Evolutionary conservation across 169 alveolate genomes (phyloP), one percentile per base, ranked within the genome.

Genomic region (Plasmodium falciparum): DNA sequence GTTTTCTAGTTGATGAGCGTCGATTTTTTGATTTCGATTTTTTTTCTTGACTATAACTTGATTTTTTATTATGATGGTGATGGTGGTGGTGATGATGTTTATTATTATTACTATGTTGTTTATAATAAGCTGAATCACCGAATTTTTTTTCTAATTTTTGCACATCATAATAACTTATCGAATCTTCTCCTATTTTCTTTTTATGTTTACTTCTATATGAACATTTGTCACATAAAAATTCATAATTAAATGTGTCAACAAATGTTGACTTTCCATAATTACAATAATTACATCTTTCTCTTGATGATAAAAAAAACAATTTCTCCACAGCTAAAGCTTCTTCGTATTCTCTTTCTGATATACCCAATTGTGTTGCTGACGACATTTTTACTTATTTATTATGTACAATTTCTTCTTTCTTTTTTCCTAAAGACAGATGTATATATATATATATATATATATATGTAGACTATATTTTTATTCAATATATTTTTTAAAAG

Each of bases 251-350:
- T 78, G 88, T 92, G 65, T 94, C 96, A 26, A 94, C 95, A 75
- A 78, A 92, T 1, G 95, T 90, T 45, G 95, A 86, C 74, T 88
- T 92, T 39, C 93, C 91, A 52, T 62, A 58, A 26, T 83, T 52
- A 54, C 96, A 94, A 39, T 94, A 93, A 29, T 89, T 52, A 80
- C 96, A 94, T 65, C 93, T 91, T 83, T 92, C 91, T 33, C 74
- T 92, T 15, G 94, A 91, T 3, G 92, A 75, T 65, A 94, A 70
- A 56, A 88, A 85, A 76, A 94, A 94, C 54, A 94, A 63, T 61
- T 95, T 86, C 88, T 94, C 96, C 22, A 94, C 94, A 15, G 94
- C 78, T 26, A 94, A 52, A 39, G 94, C 95, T 71, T 94, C 96
- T 88, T 94, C 95, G 45, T 94, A 94, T 86, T 94, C 96, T 67